Conservation (phyloP, 352 stramenopile species). For the Phytophthora vignae region DNA sequence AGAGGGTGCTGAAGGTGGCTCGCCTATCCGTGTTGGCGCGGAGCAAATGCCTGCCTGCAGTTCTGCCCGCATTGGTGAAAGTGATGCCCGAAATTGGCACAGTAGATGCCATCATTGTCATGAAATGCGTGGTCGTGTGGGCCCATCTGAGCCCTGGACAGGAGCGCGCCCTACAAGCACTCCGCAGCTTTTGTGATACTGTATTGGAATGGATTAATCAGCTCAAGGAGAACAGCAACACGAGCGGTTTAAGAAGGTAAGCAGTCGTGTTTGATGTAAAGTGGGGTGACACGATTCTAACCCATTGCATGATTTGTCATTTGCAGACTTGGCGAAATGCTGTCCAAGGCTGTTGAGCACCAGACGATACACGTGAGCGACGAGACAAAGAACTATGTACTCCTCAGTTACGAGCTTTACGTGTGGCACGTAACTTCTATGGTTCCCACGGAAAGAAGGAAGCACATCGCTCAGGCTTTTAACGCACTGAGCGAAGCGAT, state of each 20-base stretch:
- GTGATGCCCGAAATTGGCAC: neutral
- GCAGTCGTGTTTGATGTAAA: neutral
- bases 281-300: neutral
- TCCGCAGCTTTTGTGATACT: neutral
- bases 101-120: neutral
- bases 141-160: neutral
- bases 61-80: neutral
- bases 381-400: neutral
- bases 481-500: neutral
- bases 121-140: slow-evolving; percentile 17
- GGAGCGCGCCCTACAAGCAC: neutral
- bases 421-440: neutral
- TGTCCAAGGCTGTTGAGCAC: neutral
- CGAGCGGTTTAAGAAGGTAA: slow-evolving; percentile 2
- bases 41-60: neutral
- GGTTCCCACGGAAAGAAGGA: neutral
- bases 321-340: neutral
- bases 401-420: neutral
- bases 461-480: neutral
- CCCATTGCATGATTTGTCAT: neutral
- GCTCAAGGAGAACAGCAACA: neutral
- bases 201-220: slow-evolving; percentile 1
- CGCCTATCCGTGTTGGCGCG: neutral
- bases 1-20: slow-evolving; percentile 7
- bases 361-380: neutral